Evolutionary conservation across 805 yeast species (phyloP), one percentile per base, ranked within the genome.

Genomic region (Kockiozyma suomiensis): DNA sequence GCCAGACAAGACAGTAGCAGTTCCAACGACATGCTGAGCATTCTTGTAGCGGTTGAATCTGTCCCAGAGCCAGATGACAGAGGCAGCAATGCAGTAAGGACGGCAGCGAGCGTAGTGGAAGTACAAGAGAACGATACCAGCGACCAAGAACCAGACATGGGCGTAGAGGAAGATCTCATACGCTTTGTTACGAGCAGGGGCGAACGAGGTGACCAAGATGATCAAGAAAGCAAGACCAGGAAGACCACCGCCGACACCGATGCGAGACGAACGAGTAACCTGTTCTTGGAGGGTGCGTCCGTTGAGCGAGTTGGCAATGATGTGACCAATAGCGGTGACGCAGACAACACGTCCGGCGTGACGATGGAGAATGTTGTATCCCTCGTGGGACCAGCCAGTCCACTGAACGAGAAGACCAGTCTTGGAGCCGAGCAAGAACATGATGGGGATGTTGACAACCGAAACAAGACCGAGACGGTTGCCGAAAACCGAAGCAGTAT

Each of bases 331-430:
- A n/a, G 66, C 66, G 25, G 66, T 63, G 48, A 63, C 35, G 50
- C 65, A 61, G 35, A 63, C 66, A 46, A 61, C 66, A 49, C 66
- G 66, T 43, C 66, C 66, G 13, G 62, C 58, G 53, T 62, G 66
- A 41, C 66, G 60, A 56, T 63, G 66, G 25, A 63, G 65, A 32
- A 61, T 61, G 60, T 57, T 63, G 60, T 61, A 57, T 15, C 66
- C 62, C 56, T 63, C 66, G 28, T 63, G 66, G 50, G 66, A 63
- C 65, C 65, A 63, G 58, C 66, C 66, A 33, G 66, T 57, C 66
- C 66, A 61, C 58, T 63, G 66, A 32, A 62, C 66, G 25, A 63
- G 62, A 30, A 63, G 66, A 54, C 65, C 66, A 33, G 65, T 63
- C 60, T 63, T 63, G 54, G 65, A 57, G 23, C 66, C 66, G 51